A percentile compares a stretch with the other conserved stretches of the same genome.
phyloP scores from a whole-genome alignment of 1,284 basidiomycete genomes.

The Ceratobasidium sp. region DNA sequence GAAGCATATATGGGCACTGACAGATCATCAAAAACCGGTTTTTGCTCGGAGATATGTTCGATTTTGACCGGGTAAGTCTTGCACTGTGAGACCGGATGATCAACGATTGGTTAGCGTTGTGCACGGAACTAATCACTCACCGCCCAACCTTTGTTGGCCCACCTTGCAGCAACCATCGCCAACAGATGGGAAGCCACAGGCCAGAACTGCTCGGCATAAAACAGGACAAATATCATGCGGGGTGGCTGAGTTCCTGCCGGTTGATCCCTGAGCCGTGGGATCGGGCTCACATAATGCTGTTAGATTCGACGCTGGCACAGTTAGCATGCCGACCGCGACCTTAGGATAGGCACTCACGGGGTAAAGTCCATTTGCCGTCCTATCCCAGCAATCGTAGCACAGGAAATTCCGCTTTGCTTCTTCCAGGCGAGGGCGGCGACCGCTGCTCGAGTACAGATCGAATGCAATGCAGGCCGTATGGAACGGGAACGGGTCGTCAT shows the following conservation, averaged over 20 bases:
- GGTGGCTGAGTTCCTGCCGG: neutral
- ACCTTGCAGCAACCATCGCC: neutral
- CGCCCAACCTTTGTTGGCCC: constrained; percentile 8
- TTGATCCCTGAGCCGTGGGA: neutral
- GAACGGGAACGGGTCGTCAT: neutral
- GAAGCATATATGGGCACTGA: neutral
- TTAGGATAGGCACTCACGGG: constrained; percentile 8
- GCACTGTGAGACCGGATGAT: neutral
- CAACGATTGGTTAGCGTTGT: no score
- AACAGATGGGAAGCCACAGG: neutral
- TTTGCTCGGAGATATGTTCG: neutral
- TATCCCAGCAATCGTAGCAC: constrained; percentile 4
- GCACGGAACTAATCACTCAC: neutral
- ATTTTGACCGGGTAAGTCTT: constrained; percentile 12
- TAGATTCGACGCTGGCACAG: no score
- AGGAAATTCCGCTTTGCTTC: neutral
- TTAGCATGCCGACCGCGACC: no score
- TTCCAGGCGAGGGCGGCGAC: neutral
- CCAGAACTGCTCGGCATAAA: constrained; percentile 19
- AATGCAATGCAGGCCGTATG: constrained; percentile 2
- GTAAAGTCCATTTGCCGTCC: neutral
- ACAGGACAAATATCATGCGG: neutral
- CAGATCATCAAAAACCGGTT: neutral
- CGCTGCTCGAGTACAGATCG: neutral
- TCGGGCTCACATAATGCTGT: constrained; percentile 9